These are phyloP conservation scores for Monilinia vaccinii-corymbosi DNA, from an alignment of 2,329 filamentous ascomycete genomes.

Conservation along the genomic window DNA sequence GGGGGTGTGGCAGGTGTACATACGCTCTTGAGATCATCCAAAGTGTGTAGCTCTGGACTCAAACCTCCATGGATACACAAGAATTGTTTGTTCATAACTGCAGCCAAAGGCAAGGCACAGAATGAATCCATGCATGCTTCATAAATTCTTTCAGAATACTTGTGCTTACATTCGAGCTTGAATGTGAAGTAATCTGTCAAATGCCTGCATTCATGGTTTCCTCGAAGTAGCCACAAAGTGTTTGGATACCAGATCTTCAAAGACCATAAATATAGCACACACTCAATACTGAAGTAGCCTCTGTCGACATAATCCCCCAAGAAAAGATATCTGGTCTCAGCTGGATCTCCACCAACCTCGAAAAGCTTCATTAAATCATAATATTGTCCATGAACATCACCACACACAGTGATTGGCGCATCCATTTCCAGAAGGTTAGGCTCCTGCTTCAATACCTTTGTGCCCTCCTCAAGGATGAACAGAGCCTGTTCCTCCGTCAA, in stretches of 20 bases:
- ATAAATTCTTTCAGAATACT: slow-evolving; percentile 93
- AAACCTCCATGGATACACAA: slow-evolving; percentile 95
- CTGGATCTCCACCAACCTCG: slow-evolving; percentile 92
- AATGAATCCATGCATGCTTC: slow-evolving; percentile 99
- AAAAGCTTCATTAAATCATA: slow-evolving; percentile 99
- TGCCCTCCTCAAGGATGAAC: slow-evolving; percentile 85
- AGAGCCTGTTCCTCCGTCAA: slow-evolving; percentile 95
- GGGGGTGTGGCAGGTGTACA: slow-evolving; percentile 27
- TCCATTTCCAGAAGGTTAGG: slow-evolving; percentile 99
- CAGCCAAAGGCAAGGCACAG: slow-evolving; percentile 84
- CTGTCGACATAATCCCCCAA: slow-evolving; percentile 96
- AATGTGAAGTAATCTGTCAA: slow-evolving; percentile 99
- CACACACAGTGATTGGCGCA: slow-evolving; percentile 95
- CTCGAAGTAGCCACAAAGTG: slow-evolving; percentile 90
- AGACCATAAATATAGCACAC: slow-evolving; percentile 93
- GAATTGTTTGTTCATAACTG: slow-evolving; percentile 99
- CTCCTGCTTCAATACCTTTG: slow-evolving; percentile 78
- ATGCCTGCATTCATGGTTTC: slow-evolving; percentile 97
- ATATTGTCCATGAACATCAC: slow-evolving; percentile 97
- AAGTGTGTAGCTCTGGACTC: slow-evolving; percentile 88
- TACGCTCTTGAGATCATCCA: slow-evolving; percentile 87
- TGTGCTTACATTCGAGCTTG: slow-evolving; percentile 99
- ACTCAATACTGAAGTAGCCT: slow-evolving; percentile 99
- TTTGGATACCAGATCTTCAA: slow-evolving; percentile 99
- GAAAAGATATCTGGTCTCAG: slow-evolving; percentile 94